phyloP scores from a whole-genome alignment of 1,284 basidiomycete species.

The Sporisorium iseilematis-ciliati region DNA sequence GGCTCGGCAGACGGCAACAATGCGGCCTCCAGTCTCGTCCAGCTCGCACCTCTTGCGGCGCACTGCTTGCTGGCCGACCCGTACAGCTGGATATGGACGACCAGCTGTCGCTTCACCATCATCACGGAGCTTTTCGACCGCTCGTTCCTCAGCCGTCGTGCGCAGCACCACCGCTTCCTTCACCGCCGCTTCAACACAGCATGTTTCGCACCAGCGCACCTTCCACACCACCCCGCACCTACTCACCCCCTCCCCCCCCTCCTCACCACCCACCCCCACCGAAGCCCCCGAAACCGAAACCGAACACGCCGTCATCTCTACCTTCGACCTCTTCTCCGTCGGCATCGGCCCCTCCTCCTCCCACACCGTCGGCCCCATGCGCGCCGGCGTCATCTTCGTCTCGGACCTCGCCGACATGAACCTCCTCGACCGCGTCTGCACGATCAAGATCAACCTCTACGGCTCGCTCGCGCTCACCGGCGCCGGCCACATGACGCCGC shows the following conservation, averaged over 20 bases:
- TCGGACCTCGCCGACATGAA: constrained; percentile 78
- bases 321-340: constrained; percentile 87
- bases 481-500: constrained; percentile 93
- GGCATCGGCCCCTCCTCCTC: constrained; percentile 74
- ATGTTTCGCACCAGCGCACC: neutral
- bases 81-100: neutral
- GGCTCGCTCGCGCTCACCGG: constrained; percentile 76
- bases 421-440: constrained; percentile 80
- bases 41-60: constrained; percentile 16
- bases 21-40: constrained; percentile 22
- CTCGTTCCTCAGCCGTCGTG: no score
- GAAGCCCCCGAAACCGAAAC: constrained; percentile 60
- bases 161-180: no score
- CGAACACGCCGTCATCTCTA: constrained; percentile 87
- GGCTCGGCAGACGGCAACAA: neutral
- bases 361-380: constrained; percentile 86
- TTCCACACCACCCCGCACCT: constrained; percentile 18
- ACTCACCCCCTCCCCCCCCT: constrained; percentile 5
- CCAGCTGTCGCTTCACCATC: neutral
- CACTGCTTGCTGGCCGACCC: constrained; percentile 12
- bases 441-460: constrained; percentile 86
- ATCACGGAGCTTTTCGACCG: neutral
- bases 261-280: constrained; percentile 1
- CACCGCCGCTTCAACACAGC: neutral
- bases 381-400: constrained; percentile 85